phyloP scores from a whole-genome alignment of 2,329 filamentous ascomycete genomes.

The Myrmaecium sp. region DNA sequence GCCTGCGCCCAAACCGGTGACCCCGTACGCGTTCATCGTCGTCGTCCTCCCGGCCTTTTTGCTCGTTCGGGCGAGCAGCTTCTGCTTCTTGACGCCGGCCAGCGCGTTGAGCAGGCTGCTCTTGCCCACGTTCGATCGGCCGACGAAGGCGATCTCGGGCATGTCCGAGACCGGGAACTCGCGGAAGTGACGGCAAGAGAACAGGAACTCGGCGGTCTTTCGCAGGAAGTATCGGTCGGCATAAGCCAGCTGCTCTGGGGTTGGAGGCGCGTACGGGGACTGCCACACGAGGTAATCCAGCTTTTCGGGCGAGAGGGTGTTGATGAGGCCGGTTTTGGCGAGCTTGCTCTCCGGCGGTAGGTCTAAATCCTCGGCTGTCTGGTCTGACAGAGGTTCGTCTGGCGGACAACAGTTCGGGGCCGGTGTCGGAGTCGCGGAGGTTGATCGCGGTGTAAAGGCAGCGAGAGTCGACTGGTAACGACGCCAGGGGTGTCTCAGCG shows the following conservation, averaged over 20 bases:
- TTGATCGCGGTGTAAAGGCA: too few species aligned
- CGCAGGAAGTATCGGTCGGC: conserved; percentile 28
- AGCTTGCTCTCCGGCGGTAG: too few species aligned
- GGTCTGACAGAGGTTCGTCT: too few species aligned
- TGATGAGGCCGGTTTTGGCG: conserved; percentile 19
- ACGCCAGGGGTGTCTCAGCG: too few species aligned
- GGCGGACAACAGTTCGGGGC: too few species aligned
- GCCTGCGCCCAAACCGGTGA: not conserved
- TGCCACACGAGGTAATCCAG: not conserved
- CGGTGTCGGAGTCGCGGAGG: too few species aligned
- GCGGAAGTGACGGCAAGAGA: conserved; percentile 43
- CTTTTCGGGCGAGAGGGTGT: conserved; percentile 10
- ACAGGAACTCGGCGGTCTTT: conserved; percentile 36
- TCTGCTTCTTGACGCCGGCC: conserved; percentile 8
- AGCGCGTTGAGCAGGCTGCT: conserved; percentile 49
- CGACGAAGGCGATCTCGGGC: conserved; percentile 50
- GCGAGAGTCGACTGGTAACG: too few species aligned
- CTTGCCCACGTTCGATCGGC: conserved; percentile 56
- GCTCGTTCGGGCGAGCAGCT: conserved; percentile 36
- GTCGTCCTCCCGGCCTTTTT: conserved; percentile 44
- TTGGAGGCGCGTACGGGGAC: conserved; percentile 9
- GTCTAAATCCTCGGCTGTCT: too few species aligned
- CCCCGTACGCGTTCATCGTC: conserved; percentile 49
- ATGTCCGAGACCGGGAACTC: conserved; percentile 35
- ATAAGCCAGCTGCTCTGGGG: conserved; percentile 21